Evolutionary conservation across 2,329 filamentous ascomycete genomes (phyloP), one percentile per base, ranked within the genome.

Genomic region (Neonectria hederae): DNA sequence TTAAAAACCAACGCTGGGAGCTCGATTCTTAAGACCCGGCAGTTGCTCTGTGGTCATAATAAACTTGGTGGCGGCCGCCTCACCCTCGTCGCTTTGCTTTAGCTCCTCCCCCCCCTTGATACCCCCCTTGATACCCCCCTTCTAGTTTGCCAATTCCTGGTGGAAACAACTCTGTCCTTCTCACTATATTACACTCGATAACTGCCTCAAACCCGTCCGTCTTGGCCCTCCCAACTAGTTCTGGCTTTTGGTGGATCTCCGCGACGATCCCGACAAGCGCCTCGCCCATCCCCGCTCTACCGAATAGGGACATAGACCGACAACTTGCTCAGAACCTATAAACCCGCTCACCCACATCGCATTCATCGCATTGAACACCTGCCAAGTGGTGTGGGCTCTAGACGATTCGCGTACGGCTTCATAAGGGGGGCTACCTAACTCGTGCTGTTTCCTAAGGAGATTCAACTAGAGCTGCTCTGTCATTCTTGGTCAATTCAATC

Each of bases 141-240:
- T 21, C 4, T n/a, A 4, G 38, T n/a, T n/a, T 42, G n/a, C 38
- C 21, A 10, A 42, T 42, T 42, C 38, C n/a, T 65, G 5, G n/a
- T 68, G 63, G 60, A 70, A 72, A 42, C 65, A 59, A 62, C 70
- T 71, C 70, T 72, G 71, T 68, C 49, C 21, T 62, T 71, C 70
- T 72, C 70, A 64, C 52, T 67, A 54, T 24, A 61, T 52, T 61
- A 30, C 52, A 59, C 60, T 63, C 43, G 19, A 53, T 42, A 48
- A 22, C 42, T 54, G 54, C 63, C 51, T 59, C 66, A 42, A 42
- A 42, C 38, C n/a, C 38, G 38, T 42, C 38, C 54, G 61, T 51
- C 54, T 62, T 57, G 11, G n/a, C 35, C 32, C 59, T 58, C 43
- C 46, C 42, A 26, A 32, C 54, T 48, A 21, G 59, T 56, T 56